Evolutionary conservation across 306 rosid species (phyloP).

Genomic region (Rosa chinensis): DNA sequence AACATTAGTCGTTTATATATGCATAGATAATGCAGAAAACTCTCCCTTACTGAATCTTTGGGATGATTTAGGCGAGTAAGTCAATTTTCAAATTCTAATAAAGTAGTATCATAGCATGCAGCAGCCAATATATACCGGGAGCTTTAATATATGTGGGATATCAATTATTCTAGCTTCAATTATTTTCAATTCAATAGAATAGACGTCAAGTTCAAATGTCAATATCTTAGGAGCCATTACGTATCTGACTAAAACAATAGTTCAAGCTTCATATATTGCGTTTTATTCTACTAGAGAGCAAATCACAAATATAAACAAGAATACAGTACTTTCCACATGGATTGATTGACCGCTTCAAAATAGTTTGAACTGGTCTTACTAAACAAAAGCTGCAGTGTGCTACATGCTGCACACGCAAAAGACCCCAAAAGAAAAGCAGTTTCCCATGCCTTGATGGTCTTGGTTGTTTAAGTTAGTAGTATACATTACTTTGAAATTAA

Average conservation of each 20-base stretch:
- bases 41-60: background rate
- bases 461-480: background rate
- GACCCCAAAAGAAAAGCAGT: background rate
- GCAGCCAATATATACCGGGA: constrained; percentile 10
- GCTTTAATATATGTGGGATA: background rate
- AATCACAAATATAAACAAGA: background rate
- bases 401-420: constrained; percentile 1
- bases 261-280: background rate
- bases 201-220: background rate
- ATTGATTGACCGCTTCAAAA: background rate
- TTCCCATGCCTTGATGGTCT: background rate
- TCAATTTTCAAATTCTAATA: background rate
- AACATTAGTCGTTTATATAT: background rate
- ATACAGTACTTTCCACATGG: background rate
- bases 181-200: background rate
- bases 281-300: background rate
- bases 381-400: background rate
- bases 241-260: background rate
- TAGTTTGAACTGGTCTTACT: background rate
- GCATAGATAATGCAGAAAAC: background rate
- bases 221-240: background rate
- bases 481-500: background rate
- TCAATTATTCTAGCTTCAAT: background rate
- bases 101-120: background rate
- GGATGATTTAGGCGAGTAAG: background rate